Base-by-base conservation (phyloP, 2,329 filamentous ascomycete genomes). In the Phoma sp. region DNA sequence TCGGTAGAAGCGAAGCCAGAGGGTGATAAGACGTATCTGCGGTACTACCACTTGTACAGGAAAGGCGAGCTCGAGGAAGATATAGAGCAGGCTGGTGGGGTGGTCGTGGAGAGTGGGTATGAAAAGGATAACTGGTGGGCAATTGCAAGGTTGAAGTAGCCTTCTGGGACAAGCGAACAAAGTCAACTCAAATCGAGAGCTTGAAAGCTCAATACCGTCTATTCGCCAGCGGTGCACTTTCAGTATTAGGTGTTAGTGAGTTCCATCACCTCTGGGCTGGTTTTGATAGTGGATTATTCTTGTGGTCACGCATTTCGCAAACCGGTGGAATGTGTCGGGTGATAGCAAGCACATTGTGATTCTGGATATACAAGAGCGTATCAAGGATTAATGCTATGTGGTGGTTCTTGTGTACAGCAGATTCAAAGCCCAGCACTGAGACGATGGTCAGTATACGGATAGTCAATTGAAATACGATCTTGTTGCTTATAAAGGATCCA, bases 121-220 rank as follows among this genome's bases (percentile, higher is more conserved):
- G 95, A 99, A 73, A 93, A 88, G 79, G 95, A 98, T 73, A 99
- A 99, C 78, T 98, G 95, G 95, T 99, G 94, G 94, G 92, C 88
- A 49, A 88, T 96, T 72, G 84, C 81, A 13, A 59, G 48, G 15
- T 45, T 51, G 3, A 52, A 27, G 33, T 63, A 35, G 58, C 15
- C 6, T 1, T n/a, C 10, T 29, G 13, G 15, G 12, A 1, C 15
- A 6, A 31, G 15, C 15, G 12, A 1, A 35, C 1, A 17, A 17
- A 35, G n/a, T 35, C 15, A 35, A 17, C 2, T 35, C 32, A 4
- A 19, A 35, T 35, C 32, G n/a, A 19, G n/a, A 17, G 9, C 2
- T 3, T 5, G 6, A 31, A 13, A 4, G 15, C 10, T 4, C 13
- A 31, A 4, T n/a, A 2, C 2, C n/a, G 17, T 8, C 5, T 1